Evolutionary conservation across 441 rosid genomes (phyloP).

Genomic region (Brassica hybrid): DNA sequence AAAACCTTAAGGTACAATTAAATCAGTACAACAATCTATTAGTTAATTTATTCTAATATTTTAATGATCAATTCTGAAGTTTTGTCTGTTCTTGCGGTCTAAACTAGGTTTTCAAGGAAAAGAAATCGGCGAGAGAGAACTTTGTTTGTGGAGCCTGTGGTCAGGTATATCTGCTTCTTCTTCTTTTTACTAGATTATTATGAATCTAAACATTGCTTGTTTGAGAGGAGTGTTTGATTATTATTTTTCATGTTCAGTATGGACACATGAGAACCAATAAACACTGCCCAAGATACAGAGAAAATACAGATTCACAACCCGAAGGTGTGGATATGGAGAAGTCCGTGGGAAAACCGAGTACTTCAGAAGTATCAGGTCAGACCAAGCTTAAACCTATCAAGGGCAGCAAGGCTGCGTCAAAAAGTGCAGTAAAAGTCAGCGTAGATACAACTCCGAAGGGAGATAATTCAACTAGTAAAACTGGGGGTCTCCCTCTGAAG

Average conservation of each 20-base stretch:
- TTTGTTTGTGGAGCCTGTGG: conserved; percentile 98
- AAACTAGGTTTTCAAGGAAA: conserved; percentile 79
- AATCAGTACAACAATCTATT: conserved; percentile 6
- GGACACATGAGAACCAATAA: conserved; percentile 99
- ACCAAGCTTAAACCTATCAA: conserved; percentile 60
- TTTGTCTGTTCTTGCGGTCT: conserved; percentile 26
- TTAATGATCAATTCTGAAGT: conserved; percentile 22
- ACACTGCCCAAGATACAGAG: conserved; percentile 92
- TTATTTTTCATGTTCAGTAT: conserved; percentile 59
- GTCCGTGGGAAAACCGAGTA: conserved; percentile 56
- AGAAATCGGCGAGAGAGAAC: conserved; percentile 92
- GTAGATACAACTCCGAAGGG: conserved; percentile 60
- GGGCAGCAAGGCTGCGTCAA: conserved; percentile 59
- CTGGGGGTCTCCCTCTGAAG: conserved; percentile 72
- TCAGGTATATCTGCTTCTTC: conserved; percentile 61
- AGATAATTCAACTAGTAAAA: conserved; percentile 61
- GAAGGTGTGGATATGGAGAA: conserved; percentile 67
- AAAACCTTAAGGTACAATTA: conserved; percentile 67
- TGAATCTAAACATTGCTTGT: conserved; percentile 15
- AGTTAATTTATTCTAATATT: conserved; percentile 3
- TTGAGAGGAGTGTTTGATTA: conserved; percentile 24
- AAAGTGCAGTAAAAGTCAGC: conserved; percentile 52
- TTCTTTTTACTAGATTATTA: conserved; percentile 20
- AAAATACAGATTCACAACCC: conserved; percentile 70
- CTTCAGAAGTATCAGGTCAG: conserved; percentile 62